A percentile compares a stretch with the other conserved stretches of the same genome.
phyloP scores from a whole-genome alignment of 495 filamentous ascomycete genomes.

The Tuber aestivum region DNA sequence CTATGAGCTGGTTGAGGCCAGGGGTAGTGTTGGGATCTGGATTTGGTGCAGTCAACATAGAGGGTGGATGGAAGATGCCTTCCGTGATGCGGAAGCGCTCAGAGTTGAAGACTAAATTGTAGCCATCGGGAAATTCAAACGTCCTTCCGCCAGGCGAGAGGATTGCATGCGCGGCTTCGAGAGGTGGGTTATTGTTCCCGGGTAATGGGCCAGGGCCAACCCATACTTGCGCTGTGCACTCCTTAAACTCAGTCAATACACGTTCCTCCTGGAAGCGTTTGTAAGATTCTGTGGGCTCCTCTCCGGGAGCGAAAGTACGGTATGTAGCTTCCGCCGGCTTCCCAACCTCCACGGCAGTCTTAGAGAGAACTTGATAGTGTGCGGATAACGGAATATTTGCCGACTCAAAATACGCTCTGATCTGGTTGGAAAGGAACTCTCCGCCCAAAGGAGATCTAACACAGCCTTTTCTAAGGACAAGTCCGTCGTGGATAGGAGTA shows the following conservation, averaged over 20 bases:
- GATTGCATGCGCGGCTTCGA: constrained; percentile 57
- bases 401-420: constrained; percentile 68
- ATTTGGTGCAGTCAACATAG: constrained; percentile 49
- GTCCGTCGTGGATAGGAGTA: constrained; percentile 86
- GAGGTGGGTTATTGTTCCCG: constrained; percentile 49
- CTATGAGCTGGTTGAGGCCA: constrained; percentile 66
- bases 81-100: constrained; percentile 81
- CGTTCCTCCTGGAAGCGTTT: constrained; percentile 82
- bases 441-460: constrained; percentile 78
- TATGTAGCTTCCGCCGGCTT: constrained; percentile 67
- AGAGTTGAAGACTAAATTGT: constrained; percentile 84
- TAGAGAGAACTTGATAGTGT: constrained; percentile 78
- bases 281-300: constrained; percentile 65
- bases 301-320: constrained; percentile 57
- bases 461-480: constrained; percentile 84
- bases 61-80: constrained; percentile 56
- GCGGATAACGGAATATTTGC: constrained; percentile 71
- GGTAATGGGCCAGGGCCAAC: constrained; percentile 66
- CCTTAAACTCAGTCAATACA: constrained; percentile 91
- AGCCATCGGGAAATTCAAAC: constrained; percentile 94
- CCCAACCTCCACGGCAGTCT: constrained; percentile 81
- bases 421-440: constrained; percentile 79
- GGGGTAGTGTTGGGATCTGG: constrained; percentile 56
- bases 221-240: constrained; percentile 92
- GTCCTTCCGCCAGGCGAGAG: constrained; percentile 54